Base-by-base conservation (phyloP, 228 moss, liverwort and hornwort genomes). In the Sphagnum fallax region DNA sequence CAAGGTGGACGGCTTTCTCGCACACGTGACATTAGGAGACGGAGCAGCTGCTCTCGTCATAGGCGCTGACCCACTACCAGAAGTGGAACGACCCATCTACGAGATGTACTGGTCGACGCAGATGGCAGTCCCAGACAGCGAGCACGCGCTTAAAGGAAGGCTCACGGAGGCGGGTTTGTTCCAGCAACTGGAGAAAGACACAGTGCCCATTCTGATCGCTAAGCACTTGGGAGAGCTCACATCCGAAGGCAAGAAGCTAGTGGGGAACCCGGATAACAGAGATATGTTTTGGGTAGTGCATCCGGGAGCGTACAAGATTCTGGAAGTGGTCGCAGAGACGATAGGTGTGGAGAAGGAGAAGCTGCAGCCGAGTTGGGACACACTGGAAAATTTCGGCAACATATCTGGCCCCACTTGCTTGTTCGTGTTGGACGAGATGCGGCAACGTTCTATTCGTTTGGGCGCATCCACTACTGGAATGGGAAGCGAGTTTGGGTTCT, bases 231-330 rank as follows among this genome's bases (percentile, higher is more conserved):
- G 2, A 0, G 75, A 76, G 52, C 67, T 83, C 4, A 67, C 72
- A 0, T 64, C 83, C 16, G 52, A 48, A 4, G 83, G 77, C n/a
- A 53, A 72, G 5, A 72, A 75, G 4, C 77, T 80, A 2, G 67
- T 83, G 4, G 80, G 80, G 6, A 8, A 52, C 8, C 72, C 80
- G 0, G 3, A 32, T 5, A 16, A 55, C 52, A 2, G 51, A 4
- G 80, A 77, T 58, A 84, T 84, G 83, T 84, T 84, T 68, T 84
- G 83, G 83, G 68, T 71, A 4, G 83, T 84, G 57, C 83, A 84
- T 16, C 75, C 83, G 0, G 83, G 83, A 0, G 83, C 83, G 2
- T 84, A 71, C 68, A 80, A 51, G 47, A 73, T 84, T 14, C 51
- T 84, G 12, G 80, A 84, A 51, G 80, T 84, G 4, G 83, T 80